Evolutionary conservation across 257 asterid species (phyloP).

Genomic region (Jacaranda copaia): DNA sequence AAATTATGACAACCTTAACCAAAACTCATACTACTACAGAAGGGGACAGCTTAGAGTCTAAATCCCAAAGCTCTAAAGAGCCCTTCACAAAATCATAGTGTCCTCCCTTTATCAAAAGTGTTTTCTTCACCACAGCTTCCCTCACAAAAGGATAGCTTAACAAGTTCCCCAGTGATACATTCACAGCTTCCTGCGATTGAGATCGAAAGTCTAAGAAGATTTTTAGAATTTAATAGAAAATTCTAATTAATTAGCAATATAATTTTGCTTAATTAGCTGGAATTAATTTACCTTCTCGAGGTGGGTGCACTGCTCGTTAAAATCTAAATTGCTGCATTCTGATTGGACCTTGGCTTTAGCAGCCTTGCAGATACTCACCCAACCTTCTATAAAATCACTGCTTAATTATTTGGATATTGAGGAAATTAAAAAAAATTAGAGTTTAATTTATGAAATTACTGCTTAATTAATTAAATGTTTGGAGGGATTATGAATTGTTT

Average conservation of each 20-base stretch:
- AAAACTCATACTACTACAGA: slow-evolving; percentile 24
- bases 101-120: slow-evolving; percentile 72
- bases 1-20: neutral
- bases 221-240: neutral
- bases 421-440: no score
- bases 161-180: slow-evolving; percentile 72
- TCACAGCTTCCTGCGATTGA: slow-evolving; percentile 81
- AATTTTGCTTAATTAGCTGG: neutral
- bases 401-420: neutral
- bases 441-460: slow-evolving; percentile 70
- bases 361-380: slow-evolving; percentile 75
- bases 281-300: slow-evolving; percentile 67
- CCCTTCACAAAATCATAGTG: slow-evolving; percentile 90
- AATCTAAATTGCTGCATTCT: slow-evolving; percentile 49
- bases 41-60: slow-evolving; percentile 55
- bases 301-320: slow-evolving; percentile 51
- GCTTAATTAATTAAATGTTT: neutral
- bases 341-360: slow-evolving; percentile 72
- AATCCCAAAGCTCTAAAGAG: slow-evolving; percentile 81
- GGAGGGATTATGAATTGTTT: neutral
- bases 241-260: neutral
- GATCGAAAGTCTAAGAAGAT: neutral
- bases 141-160: slow-evolving; percentile 89
- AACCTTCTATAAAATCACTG: slow-evolving; percentile 84
- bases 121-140: slow-evolving; percentile 69